Conservation (phyloP, 2,329 filamentous ascomycete genomes). For the Pyrenophora teres region DNA sequence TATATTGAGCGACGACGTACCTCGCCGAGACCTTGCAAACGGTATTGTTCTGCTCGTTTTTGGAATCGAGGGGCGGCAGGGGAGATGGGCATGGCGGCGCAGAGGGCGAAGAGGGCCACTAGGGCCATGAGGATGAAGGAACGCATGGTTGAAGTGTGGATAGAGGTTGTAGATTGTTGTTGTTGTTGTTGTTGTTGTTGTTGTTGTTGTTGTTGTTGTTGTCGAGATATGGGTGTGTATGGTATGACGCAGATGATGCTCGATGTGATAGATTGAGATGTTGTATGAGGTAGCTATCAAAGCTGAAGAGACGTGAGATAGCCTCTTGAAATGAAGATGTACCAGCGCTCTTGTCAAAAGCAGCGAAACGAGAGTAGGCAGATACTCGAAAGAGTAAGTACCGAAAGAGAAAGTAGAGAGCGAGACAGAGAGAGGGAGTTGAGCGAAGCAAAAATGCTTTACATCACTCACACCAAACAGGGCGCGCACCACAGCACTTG, state of each 20-base stretch:
- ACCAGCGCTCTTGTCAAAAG: constrained; percentile 26
- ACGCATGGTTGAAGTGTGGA: constrained; percentile 25
- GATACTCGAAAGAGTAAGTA: not conserved
- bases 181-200: too few species aligned
- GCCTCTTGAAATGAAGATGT: constrained; percentile 2
- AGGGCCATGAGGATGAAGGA: constrained; percentile 31
- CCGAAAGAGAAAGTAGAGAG: constrained; percentile 17
- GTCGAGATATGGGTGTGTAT: not conserved
- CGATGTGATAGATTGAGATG: not conserved
- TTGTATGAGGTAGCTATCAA: constrained; percentile 8
- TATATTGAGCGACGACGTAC: constrained; percentile 18
- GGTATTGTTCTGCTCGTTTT: constrained; percentile 40
- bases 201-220: too few species aligned
- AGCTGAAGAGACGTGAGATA: constrained; percentile 5
- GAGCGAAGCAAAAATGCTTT: not conserved
- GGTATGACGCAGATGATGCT: too few species aligned
- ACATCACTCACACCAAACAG: too few species aligned
- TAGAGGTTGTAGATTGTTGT: not conserved
- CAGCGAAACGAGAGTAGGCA: constrained; percentile 8
- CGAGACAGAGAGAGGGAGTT: not conserved
- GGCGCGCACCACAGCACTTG: constrained; percentile 5
- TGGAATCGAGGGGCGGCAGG: constrained; percentile 42
- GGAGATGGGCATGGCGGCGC: constrained; percentile 42
- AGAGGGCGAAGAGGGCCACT: constrained; percentile 30
- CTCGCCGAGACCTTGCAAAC: constrained; percentile 42